Evolutionary conservation across 371 early-diverging fungal genomes (phyloP), one percentile per base, ranked within the genome.

Genomic region (Haplosporangium sp.): DNA sequence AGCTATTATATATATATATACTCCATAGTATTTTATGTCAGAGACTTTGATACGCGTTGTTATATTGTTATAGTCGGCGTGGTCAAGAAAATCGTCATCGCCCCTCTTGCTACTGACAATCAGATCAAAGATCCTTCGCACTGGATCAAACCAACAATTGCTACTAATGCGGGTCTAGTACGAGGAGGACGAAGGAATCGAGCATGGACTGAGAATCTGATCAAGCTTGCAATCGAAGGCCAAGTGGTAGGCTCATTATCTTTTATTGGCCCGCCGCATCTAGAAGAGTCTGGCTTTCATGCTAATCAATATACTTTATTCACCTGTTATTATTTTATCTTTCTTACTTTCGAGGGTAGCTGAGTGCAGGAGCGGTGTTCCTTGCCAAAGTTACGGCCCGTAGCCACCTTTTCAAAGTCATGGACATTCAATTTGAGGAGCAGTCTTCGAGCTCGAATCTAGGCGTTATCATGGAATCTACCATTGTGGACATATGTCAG

Each of bases 371-470:
- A 13, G 67, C 67, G 1, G 45, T 59, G 9, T 55, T 74, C 18
- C 11, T 36, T 2, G 68, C 68, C 23, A 74, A 29, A 21, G 38
- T 74, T 8, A 74, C 67, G 29, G 56, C 59, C 1, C 68, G 62
- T 37, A 46, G 20, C 11, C 54, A 48, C 9, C 40, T 48, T 5
- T 62, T 73, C 53, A 67, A 29, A 37, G 55, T 73, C 20, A n/a
- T 59, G 0, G 51, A 54, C 13, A 37, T 67, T n/a, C 21, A 48
- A 14, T 62, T 67, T 23, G 37, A 59, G 21, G n/a, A n/a, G n/a
- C 36, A 8, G 7, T 20, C 36, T 0, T 37, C 20, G 21, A 13
- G 7, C n/a, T 65, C 47, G 14, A 50, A n/a, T 29, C 36, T 55
- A 0, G 68, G 68, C 13, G 55, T 74, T 7, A 59, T 74, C 40